A percentile compares a stretch with the other conserved stretches of the same genome.
Evolutionary conservation across 257 asterid species (phyloP).

Genomic region (Rauvolfia tetraphylla): DNA sequence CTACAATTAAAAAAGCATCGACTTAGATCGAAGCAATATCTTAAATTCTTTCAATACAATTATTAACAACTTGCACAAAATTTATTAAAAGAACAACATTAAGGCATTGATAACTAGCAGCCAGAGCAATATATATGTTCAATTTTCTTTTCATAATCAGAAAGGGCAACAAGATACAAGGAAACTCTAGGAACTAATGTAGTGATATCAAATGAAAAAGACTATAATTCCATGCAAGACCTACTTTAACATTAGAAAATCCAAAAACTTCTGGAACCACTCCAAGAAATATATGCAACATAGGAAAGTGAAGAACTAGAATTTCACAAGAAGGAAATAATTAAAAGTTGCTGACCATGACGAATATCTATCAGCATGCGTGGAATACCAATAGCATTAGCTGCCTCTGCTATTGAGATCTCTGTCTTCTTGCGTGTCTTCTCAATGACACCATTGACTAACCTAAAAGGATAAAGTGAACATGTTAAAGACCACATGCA

Average conservation of each 20-base stretch:
- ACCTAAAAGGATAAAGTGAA: conserved; percentile 37
- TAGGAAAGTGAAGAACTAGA: neutral
- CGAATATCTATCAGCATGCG: conserved; percentile 91
- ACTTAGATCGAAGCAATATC: conserved; percentile 7
- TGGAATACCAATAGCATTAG: conserved; percentile 71
- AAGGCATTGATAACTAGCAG: neutral
- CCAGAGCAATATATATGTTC: neutral
- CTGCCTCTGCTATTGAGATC: conserved; percentile 81
- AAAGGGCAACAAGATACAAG: neutral
- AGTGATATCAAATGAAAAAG: no score
- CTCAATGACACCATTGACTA: conserved; percentile 83
- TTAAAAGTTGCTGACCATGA: conserved; percentile 51
- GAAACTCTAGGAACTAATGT: neutral
- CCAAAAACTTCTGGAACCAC: neutral
- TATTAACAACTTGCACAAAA: neutral
- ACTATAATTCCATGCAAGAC: neutral
- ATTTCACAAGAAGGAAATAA: conserved; percentile 12
- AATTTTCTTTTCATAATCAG: neutral
- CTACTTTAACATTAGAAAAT: conserved; percentile 1
- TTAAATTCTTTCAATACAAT: neutral
- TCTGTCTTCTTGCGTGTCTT: conserved; percentile 67
- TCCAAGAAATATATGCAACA: neutral
- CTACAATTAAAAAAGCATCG: conserved; percentile 39
- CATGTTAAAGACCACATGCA: neutral
- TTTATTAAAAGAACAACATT: neutral